Evolutionary conservation across 2,329 filamentous ascomycete genomes (phyloP).

Genomic region (Claviceps maximensis): DNA sequence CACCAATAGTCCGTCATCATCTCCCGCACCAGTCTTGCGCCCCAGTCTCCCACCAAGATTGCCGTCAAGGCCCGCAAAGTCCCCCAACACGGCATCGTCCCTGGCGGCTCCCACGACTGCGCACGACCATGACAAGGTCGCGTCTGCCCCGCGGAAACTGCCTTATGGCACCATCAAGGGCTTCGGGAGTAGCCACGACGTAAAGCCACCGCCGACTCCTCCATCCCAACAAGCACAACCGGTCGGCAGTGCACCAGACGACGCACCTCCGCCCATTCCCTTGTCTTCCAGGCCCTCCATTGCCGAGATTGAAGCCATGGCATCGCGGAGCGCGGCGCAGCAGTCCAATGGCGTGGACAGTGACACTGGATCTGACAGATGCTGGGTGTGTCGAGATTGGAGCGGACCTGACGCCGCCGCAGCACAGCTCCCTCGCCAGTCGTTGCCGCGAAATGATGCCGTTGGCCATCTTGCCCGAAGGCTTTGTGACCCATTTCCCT

Average conservation of each 20-base stretch:
- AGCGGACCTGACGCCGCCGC: conserved; percentile 68
- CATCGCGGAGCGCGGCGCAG: conserved; percentile 18
- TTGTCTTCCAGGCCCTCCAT: conserved; percentile 36
- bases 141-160: conserved; percentile 5
- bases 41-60: conserved; percentile 36
- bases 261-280: conserved; percentile 39
- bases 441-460: conserved; percentile 52
- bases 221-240: conserved; percentile 3
- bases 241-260: conserved; percentile 8
- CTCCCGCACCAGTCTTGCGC: conserved; percentile 13
- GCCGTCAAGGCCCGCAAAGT: conserved; percentile 33
- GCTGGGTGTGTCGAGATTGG: conserved; percentile 79
- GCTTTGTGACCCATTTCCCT: conserved; percentile 68
- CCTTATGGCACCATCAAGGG: conserved; percentile 10
- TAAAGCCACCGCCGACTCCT: background rate
- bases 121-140: conserved; percentile 1
- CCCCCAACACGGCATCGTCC: conserved; percentile 8
- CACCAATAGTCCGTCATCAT: conserved; percentile 12
- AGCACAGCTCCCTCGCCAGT: conserved; percentile 57
- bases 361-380: conserved; percentile 25
- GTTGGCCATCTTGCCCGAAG: conserved; percentile 64
- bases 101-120: background rate
- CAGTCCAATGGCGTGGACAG: conserved; percentile 6
- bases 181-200: conserved; percentile 9
- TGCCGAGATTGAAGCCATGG: conserved; percentile 35